Evolutionary conservation across 208 protist species (phyloP), one percentile per base, ranked within the genome.

Genomic region (Sergeia podlipaevii): DNA sequence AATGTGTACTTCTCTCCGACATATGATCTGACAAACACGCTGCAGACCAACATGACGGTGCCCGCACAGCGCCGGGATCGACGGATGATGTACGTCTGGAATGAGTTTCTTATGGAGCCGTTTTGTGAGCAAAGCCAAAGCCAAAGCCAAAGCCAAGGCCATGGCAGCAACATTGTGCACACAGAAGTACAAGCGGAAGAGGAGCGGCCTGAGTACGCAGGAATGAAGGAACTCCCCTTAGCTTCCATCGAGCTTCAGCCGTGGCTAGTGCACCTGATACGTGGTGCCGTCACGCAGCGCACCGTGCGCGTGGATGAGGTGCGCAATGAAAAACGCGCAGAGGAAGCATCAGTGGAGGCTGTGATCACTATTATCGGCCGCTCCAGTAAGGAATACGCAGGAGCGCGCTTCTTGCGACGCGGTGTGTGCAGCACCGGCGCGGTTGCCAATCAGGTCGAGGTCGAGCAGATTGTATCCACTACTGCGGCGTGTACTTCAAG

Each of bases 1-100:
- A 60, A 97, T 43, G 98, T 98, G 52, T 98, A 94, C 70, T 99
- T 97, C 64, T 89, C 83, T 24, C 92, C 97, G 77, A 97, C 88
- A 0, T 98, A 98, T 64, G 96, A 99, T 65, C 59, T 99, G 1
- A 97, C 95, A 1, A 80, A 95, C 62, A 93, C 93, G 8, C 69
- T 99, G 24, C 97, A 99, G 70, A 68, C 62, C 10, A 98, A 98
- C 67, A 97, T 95, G 80, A 84, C 60, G 4, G 17, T 52, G n/a
- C 42, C 53, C 24, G 47, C 39, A n/a, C 39, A 2, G 3, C 37
- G 32, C 13, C 24, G 15, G 34, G 44, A 60, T 24, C 57, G 61
- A 20, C 45, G 77, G 0, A 71, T 72, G 59, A 87, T 81, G 64
- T 96, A 77, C 52, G 75, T 86, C 32, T 96, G 90, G 87, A 96